Conservation (phyloP, 805 yeast species). For the Wilhelminamyces savonicus region DNA sequence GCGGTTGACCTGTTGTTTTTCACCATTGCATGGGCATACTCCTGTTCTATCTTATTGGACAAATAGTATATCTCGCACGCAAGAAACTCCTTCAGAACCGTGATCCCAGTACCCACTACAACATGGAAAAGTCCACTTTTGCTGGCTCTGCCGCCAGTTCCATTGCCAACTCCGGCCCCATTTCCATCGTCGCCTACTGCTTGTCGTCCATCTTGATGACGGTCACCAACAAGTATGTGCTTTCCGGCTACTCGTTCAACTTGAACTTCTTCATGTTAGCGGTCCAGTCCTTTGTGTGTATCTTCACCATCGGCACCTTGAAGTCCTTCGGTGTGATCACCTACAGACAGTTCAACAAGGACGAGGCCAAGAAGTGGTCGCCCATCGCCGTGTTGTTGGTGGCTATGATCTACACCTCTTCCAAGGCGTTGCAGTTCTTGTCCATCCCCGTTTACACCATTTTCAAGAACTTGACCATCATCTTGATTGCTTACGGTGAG, state of each 20-base stretch:
- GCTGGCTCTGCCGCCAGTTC: constrained; percentile 18
- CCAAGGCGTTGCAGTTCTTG: constrained; percentile 88
- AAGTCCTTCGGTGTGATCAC: constrained; percentile 72
- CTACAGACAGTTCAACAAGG: constrained; percentile 77
- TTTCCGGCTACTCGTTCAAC: constrained; percentile 63
- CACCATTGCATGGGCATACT: constrained; percentile 31
- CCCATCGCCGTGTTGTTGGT: constrained; percentile 90
- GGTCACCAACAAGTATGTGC: constrained; percentile 91
- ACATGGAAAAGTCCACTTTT: constrained; percentile 28
- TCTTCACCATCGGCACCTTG: constrained; percentile 62
- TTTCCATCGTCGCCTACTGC: constrained; percentile 82
- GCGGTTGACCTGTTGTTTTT: too few species aligned
- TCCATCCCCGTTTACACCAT: constrained; percentile 95
- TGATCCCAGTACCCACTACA: too few species aligned
- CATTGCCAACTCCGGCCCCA: constrained; percentile 49
- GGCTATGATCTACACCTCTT: constrained; percentile 90
- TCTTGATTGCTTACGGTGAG: constrained; percentile 96
- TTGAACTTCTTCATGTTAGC: constrained; percentile 88
- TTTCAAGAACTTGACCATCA: constrained; percentile 95
- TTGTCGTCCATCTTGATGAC: constrained; percentile 95
- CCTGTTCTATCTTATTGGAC: constrained; percentile 33
- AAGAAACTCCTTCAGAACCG: too few species aligned
- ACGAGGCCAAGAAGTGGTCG: constrained; percentile 92
- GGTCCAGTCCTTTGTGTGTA: constrained; percentile 82
- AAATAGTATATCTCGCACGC: constrained; percentile 24